phyloP scores from a whole-genome alignment of 345 rosid genomes.

The Aquilaria malaccensis region DNA sequence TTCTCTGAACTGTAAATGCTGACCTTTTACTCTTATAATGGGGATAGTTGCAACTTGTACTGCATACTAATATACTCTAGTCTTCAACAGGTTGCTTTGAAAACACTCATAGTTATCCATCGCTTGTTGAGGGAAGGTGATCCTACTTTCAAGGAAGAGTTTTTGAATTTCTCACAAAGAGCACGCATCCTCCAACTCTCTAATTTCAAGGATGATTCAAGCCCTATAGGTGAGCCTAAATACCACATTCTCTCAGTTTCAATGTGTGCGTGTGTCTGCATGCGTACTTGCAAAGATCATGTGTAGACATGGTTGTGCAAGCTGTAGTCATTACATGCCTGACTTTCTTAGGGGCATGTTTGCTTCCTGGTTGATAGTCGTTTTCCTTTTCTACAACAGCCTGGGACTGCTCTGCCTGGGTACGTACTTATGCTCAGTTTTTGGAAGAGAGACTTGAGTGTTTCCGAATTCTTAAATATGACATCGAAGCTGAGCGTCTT shows the following conservation, averaged over 20 bases:
- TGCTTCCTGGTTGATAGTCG: background rate
- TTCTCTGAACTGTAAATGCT: too few relatives aligned
- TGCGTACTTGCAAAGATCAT: background rate
- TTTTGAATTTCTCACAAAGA: constrained; percentile 50
- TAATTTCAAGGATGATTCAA: constrained; percentile 88
- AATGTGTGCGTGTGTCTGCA: background rate
- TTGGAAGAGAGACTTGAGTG: constrained; percentile 87
- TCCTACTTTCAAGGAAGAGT: constrained; percentile 77
- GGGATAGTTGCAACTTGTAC: too few relatives aligned
- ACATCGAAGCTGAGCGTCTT: constrained; percentile 78
- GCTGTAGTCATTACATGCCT: background rate
- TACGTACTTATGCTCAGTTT: constrained; percentile 74
- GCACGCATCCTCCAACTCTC: constrained; percentile 74
- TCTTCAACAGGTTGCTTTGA: constrained; percentile 62
- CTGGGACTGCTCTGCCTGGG: constrained; percentile 96
- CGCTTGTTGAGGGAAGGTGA: constrained; percentile 81
- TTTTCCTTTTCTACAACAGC: constrained; percentile 35
- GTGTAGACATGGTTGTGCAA: too few relatives aligned
- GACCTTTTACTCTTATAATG: too few relatives aligned
- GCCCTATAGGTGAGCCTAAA: constrained; percentile 46
- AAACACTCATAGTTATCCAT: constrained; percentile 70
- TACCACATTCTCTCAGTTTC: background rate
- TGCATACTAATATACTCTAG: background rate
- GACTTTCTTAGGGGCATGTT: background rate
- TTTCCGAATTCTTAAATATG: constrained; percentile 71